Evolutionary conservation across 2,329 filamentous ascomycete species (phyloP).

Genomic region (Xylaria multiplex): DNA sequence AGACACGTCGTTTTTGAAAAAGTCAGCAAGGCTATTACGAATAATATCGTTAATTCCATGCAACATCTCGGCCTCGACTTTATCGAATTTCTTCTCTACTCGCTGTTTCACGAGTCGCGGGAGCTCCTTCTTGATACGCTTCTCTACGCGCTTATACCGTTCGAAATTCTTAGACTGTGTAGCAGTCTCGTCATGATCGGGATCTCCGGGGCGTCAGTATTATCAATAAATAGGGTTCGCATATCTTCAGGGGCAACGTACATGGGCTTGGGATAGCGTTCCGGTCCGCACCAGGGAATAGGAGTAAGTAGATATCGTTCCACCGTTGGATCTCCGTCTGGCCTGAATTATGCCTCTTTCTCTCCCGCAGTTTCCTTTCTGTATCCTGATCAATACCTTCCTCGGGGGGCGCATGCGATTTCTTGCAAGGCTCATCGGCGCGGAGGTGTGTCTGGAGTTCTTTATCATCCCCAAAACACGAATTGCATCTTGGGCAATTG

Average conservation of each 20-base stretch:
- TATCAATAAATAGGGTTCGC: neutral
- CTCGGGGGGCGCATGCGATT: constrained; percentile 37
- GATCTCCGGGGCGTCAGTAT: constrained; percentile 41
- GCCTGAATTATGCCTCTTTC: constrained; percentile 42
- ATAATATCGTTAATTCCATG: constrained; percentile 44
- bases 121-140: constrained; percentile 44
- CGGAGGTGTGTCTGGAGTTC: constrained; percentile 45
- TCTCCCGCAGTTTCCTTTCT: constrained; percentile 44
- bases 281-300: constrained; percentile 45
- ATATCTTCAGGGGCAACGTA: constrained; percentile 33
- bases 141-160: constrained; percentile 42
- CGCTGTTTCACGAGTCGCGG: constrained; percentile 44
- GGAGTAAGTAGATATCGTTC: constrained; percentile 48
- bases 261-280: constrained; percentile 47
- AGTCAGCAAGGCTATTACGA: constrained; percentile 42
- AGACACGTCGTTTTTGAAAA: constrained; percentile 41
- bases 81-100: constrained; percentile 45
- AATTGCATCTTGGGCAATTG: constrained; percentile 44
- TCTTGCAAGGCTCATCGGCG: constrained; percentile 46
- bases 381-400: constrained; percentile 47
- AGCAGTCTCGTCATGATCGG: constrained; percentile 40
- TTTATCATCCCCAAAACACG: constrained; percentile 41
- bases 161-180: constrained; percentile 37
- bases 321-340: constrained; percentile 47
- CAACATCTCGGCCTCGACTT: constrained; percentile 42